Percentiles rank a stretch among this genome's conserved stretches.
These are phyloP conservation scores for Auriculariales sp. DNA, from an alignment of 768 basidiomycete species.

Conservation along the genomic window DNA sequence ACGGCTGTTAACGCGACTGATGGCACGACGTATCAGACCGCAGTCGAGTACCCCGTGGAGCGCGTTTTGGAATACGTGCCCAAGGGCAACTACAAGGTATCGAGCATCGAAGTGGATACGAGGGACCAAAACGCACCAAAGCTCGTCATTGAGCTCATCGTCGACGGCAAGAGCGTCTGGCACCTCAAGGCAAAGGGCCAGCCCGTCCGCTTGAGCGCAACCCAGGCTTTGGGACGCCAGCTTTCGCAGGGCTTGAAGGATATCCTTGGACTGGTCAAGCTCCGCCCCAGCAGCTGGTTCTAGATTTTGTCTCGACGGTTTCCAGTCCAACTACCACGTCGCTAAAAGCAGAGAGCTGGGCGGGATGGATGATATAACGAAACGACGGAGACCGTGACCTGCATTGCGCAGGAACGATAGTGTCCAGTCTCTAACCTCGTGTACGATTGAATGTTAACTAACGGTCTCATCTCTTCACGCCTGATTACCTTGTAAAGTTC, in stretches of 20 bases:
- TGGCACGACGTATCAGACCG: slow-evolving; percentile 11
- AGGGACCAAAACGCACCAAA: slow-evolving; percentile 33
- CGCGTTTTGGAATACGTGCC: slow-evolving; percentile 45
- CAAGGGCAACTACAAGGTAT: slow-evolving; percentile 57
- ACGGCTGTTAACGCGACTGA: slow-evolving; percentile 14
- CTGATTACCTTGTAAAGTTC: no score
- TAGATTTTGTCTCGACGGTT: slow-evolving; percentile 15
- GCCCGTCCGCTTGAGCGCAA: slow-evolving; percentile 27
- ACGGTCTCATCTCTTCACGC: no score
- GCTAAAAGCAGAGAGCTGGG: no score
- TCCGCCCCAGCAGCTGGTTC: slow-evolving; percentile 44
- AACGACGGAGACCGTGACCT: no score
- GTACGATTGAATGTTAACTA: no score
- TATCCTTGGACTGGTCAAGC: slow-evolving; percentile 36
- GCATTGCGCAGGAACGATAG: no score
- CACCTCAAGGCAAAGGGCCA: slow-evolving; percentile 36
- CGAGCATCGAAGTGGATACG: slow-evolving; percentile 57
- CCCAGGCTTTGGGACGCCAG: slow-evolving; percentile 30
- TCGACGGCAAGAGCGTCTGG: slow-evolving; percentile 39
- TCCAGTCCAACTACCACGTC: no score
- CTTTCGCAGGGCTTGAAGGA: slow-evolving; percentile 35
- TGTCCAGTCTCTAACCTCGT: no score
- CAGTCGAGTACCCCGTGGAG: slow-evolving; percentile 27
- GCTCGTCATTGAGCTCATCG: slow-evolving; percentile 40
- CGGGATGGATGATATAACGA: no score